Evolutionary conservation across 2,329 filamentous ascomycete species (phyloP).

Genomic region (Colletotrichum lini): DNA sequence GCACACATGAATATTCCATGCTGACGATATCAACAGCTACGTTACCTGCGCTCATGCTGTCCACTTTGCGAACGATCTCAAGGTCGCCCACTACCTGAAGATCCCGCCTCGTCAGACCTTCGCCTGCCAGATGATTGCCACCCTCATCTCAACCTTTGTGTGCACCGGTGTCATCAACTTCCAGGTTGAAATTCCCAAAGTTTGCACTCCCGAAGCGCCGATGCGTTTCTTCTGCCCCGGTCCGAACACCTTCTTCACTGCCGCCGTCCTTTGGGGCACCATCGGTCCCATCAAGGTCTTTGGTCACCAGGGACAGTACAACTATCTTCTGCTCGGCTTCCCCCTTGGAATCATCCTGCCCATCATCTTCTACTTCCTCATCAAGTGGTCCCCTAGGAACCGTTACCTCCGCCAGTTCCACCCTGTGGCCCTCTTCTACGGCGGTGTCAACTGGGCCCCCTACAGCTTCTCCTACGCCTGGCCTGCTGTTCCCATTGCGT

Average conservation of each 20-base stretch:
- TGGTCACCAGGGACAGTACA: conserved; percentile 63
- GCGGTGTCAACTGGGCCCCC: conserved; percentile 61
- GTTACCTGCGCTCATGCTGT: conserved; percentile 67
- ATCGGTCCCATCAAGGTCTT: conserved; percentile 67
- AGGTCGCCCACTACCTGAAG: conserved; percentile 70
- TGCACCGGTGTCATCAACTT: conserved; percentile 63
- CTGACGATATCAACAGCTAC: conserved; percentile 45
- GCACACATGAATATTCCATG: conserved; percentile 8
- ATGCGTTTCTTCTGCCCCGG: conserved; percentile 67
- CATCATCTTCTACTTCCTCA: conserved; percentile 58
- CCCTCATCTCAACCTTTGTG: conserved; percentile 66
- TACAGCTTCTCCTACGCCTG: conserved; percentile 53
- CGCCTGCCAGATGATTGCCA: conserved; percentile 71
- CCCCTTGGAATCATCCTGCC: conserved; percentile 63
- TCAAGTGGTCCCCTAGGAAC: conserved; percentile 57
- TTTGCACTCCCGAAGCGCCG: conserved; percentile 63
- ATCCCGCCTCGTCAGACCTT: conserved; percentile 74
- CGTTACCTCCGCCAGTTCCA: conserved; percentile 59
- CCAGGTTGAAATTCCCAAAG: conserved; percentile 62
- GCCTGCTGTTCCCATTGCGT: conserved; percentile 44
- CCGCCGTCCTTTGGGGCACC: conserved; percentile 69
- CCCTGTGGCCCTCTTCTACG: conserved; percentile 63
- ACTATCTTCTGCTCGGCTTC: conserved; percentile 63
- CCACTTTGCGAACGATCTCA: conserved; percentile 64
- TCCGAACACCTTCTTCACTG: conserved; percentile 70